phyloP scores from a whole-genome alignment of 345 rosid species.

The Ceriops zippeliana region DNA sequence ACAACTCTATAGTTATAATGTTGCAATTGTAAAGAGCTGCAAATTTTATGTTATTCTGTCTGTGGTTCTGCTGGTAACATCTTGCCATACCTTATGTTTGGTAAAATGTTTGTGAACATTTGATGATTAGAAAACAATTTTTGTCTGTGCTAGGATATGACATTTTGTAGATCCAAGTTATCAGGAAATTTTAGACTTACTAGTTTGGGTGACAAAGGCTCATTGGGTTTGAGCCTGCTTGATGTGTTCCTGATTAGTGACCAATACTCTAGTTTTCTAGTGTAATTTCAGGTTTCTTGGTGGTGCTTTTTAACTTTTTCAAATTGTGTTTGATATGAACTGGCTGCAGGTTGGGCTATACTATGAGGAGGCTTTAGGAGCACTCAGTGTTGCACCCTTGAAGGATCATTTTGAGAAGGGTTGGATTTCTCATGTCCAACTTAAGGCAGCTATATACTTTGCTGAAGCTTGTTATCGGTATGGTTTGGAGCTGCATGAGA shows the following conservation, averaged over 20 bases:
- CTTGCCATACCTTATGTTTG: too few species aligned
- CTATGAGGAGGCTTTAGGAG: slow-evolving; percentile 90
- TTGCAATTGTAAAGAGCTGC: too few species aligned
- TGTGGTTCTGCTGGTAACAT: too few species aligned
- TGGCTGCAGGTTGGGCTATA: slow-evolving; percentile 69
- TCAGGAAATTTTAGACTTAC: background rate
- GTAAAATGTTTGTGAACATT: too few species aligned
- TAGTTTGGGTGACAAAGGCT: background rate
- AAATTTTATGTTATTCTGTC: too few species aligned
- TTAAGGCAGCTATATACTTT: slow-evolving; percentile 79
- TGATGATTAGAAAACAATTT: too few species aligned
- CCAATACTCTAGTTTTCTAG: background rate
- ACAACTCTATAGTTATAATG: too few species aligned
- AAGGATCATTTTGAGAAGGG: slow-evolving; percentile 94
- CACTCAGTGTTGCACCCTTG: slow-evolving; percentile 60
- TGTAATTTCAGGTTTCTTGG: background rate
- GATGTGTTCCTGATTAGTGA: background rate
- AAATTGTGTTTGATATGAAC: background rate
- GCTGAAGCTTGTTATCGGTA: slow-evolving; percentile 89
- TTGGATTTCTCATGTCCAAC: slow-evolving; percentile 89
- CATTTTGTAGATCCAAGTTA: background rate
- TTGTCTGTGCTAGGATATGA: background rate
- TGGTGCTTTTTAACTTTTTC: background rate
- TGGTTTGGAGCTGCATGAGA: slow-evolving; percentile 84
- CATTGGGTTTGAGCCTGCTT: too few species aligned